phyloP scores from a whole-genome alignment of 2,329 filamentous ascomycete genomes.

The Bipolaris cookei region DNA sequence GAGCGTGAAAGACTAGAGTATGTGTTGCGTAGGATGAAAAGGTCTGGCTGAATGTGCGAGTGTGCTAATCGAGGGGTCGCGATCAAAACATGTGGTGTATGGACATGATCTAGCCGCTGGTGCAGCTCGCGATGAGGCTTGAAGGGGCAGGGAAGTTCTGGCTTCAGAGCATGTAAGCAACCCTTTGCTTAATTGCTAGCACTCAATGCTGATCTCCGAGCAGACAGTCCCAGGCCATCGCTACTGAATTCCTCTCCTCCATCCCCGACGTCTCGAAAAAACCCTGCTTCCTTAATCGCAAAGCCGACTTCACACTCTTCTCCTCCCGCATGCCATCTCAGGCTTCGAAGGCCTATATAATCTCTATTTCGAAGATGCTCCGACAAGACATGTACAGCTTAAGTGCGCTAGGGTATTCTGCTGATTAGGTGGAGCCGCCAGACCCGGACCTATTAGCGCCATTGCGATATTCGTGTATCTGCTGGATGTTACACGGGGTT shows the following conservation, averaged over 20 bases:
- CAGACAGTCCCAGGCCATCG: background rate
- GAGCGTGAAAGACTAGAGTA: background rate
- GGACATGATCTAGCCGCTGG: background rate
- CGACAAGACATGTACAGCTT: background rate
- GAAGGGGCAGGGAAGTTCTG: background rate
- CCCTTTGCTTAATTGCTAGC: background rate
- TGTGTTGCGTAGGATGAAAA: background rate
- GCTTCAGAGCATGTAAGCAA: background rate
- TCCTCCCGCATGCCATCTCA: background rate
- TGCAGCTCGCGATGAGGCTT: background rate
- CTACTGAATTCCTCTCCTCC: background rate
- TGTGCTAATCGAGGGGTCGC: background rate
- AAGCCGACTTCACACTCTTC: background rate
- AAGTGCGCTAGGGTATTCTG: background rate
- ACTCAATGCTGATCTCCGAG: background rate
- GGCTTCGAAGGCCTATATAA: background rate
- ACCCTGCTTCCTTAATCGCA: background rate
- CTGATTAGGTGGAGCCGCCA: background rate
- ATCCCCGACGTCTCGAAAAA: background rate
- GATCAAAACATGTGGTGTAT: background rate
- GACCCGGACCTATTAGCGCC: conserved; percentile 32
- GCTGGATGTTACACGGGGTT: too few species aligned
- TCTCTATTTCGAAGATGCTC: background rate
- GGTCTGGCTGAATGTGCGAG: background rate
- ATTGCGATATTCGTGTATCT: conserved; percentile 37